Percentiles rank a stretch among this genome's conserved stretches.
These are phyloP conservation scores for Stephania yunnanensis DNA, from an alignment of 164 flowering plant species.

Conservation along the genomic window DNA sequence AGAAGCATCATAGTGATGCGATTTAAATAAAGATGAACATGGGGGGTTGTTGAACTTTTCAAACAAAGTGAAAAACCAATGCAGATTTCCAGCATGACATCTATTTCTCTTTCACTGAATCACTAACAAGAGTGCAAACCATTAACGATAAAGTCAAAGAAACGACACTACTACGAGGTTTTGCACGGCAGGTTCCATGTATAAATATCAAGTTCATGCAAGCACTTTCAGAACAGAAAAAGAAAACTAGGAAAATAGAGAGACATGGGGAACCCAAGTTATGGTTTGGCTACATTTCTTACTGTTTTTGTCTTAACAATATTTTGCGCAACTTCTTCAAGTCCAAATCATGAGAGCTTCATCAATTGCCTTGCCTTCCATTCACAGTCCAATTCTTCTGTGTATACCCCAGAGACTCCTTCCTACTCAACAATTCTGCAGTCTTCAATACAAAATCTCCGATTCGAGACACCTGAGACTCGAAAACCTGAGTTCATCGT, in stretches of 20 bases:
- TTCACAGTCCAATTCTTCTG: not conserved
- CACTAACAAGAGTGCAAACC: not conserved
- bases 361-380: not conserved
- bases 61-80: not conserved
- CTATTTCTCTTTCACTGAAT: not conserved
- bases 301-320: not conserved
- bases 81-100: not conserved
- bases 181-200: not conserved
- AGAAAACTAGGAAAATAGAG: not conserved
- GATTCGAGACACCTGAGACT: not conserved
- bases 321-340: not conserved
- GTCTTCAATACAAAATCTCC: not conserved
- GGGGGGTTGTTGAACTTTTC: not conserved
- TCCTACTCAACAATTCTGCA: constrained; percentile 4
- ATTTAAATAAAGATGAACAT: not conserved
- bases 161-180: not conserved
- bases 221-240: not conserved
- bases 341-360: constrained; percentile 1
- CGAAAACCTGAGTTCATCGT: constrained; percentile 4
- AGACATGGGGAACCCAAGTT: not conserved
- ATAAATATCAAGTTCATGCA: not conserved
- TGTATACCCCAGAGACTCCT: not conserved
- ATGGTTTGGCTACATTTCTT: not conserved
- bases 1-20: not conserved
- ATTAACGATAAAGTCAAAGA: not conserved